Evolutionary conservation across 805 yeast species (phyloP).

Genomic region (Starmerella stellata): DNA sequence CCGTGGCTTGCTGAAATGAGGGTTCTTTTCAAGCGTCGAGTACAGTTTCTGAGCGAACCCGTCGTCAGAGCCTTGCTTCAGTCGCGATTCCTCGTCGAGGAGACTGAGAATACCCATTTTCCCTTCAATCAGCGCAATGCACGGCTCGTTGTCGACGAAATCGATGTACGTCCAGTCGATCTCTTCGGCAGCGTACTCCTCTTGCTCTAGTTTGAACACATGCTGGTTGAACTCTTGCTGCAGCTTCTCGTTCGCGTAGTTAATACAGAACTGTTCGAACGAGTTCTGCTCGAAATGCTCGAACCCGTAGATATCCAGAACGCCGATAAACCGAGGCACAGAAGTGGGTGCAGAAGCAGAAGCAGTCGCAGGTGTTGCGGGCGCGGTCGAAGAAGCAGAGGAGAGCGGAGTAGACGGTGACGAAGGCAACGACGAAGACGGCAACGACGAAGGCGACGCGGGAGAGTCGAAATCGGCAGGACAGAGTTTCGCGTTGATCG

Average conservation of each 20-base stretch:
- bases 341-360: too few relatives aligned
- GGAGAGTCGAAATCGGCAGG: constrained; percentile 28
- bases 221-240: constrained; percentile 97
- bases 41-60: constrained; percentile 84
- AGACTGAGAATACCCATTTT: constrained; percentile 73
- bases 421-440: too few relatives aligned
- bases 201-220: constrained; percentile 91
- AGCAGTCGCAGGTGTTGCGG: too few relatives aligned
- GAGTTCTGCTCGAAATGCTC: constrained; percentile 90
- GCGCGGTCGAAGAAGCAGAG: too few relatives aligned
- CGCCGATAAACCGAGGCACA: constrained; percentile 86
- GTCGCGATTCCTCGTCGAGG: constrained; percentile 84
- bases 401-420: too few relatives aligned
- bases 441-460: too few relatives aligned
- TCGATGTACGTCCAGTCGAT: constrained; percentile 95
- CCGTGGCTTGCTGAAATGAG: constrained; percentile 79
- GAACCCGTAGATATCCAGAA: constrained; percentile 90
- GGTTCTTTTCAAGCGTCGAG: constrained; percentile 62
- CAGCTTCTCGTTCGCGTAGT: constrained; percentile 88
- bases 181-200: constrained; percentile 78
- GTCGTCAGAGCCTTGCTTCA: constrained; percentile 85
- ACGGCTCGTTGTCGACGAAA: constrained; percentile 90
- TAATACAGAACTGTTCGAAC: constrained; percentile 93
- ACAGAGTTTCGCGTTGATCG: constrained; percentile 54
- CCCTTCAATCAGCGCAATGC: constrained; percentile 79